Base-by-base conservation (phyloP, 148 eudicot genomes). In the Amaranthus hypochondriacus region DNA sequence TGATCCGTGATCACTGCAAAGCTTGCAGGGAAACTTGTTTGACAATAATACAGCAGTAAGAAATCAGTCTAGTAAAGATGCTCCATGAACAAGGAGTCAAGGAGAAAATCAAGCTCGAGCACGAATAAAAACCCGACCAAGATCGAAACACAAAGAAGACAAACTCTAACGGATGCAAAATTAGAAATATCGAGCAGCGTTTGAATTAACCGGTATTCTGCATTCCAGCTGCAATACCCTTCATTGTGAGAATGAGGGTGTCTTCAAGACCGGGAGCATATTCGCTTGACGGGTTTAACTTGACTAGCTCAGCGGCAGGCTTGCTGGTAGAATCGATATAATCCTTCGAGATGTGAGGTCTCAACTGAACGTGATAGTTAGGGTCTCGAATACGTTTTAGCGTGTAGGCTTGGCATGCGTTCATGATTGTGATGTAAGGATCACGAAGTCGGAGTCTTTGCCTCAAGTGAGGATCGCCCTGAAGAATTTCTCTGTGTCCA, bases 211-310 rank as follows among this genome's bases (percentile, higher is more conserved):
- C 97, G 42, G 99, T 95, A 85, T 95, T 95, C 81, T 95, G 96
- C 89, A 95, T 75, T 21, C 99, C 97, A 44, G 99, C 99, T 73
- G 99, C 99, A 84, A 95, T 89, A 75, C 97, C 99, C 96, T 95
- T 95, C 99, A 95, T 94, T 80, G 98, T 94, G 83, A 94, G 87
- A 77, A 94, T 94, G 73, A 94, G 95, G 42, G 98, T 95, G 77
- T 95, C 99, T 82, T 95, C 99, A 73, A 95, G 79, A 77, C 99
- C 97, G 0, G 99, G 99, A 4, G 97, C 99, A 61, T 95, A 95
- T 61, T 95, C 99, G 52, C 99, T 95, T 4, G 85, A 86, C 21
- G 97, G 97, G 78, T 95, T 95, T 81, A 95, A 70, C 83, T 86
- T 83, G 73, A 95, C 86, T 4, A 92, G 91, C 56, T 92, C 97